A percentile compares a stretch with the other conserved stretches of the same genome.
Conservation (phyloP, 352 stramenopile species). For the Phytophthora palmivora region DNA sequence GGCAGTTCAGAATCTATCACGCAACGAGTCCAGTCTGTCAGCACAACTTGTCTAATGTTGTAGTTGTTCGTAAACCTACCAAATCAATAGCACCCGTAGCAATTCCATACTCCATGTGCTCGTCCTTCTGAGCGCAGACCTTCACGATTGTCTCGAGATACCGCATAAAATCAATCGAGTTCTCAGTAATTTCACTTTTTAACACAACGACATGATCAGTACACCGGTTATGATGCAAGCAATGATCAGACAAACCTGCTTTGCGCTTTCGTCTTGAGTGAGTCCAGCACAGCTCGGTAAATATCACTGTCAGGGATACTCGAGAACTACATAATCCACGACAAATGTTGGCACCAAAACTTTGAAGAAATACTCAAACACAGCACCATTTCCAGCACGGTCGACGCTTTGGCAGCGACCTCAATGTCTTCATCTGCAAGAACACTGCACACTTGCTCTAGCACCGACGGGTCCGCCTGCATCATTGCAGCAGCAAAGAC, state of each 20-base stretch:
- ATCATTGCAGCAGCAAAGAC: conserved; percentile 13
- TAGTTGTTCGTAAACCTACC: conserved; percentile 28
- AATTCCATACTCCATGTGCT: conserved; percentile 71
- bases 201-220: conserved; percentile 13
- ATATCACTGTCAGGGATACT: conserved; percentile 44
- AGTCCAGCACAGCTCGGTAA: conserved; percentile 61
- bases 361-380: conserved; percentile 2
- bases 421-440: conserved; percentile 79
- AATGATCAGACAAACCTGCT: conserved; percentile 46
- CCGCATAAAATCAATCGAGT: conserved; percentile 80
- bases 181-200: conserved; percentile 54
- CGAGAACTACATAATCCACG: conserved; percentile 42
- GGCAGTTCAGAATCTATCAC: conserved; percentile 67
- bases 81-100: conserved; percentile 48
- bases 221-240: neutral
- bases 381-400: conserved; percentile 66
- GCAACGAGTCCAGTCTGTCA: conserved; percentile 14
- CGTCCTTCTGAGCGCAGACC: conserved; percentile 62
- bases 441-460: conserved; percentile 64
- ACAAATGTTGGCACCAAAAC: conserved; percentile 3
- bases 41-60: conserved; percentile 5
- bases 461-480: conserved; percentile 53
- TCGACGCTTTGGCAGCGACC: conserved; percentile 65
- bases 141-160: conserved; percentile 78
- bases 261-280: conserved; percentile 49